A percentile compares a stretch with the other conserved stretches of the same genome.
Evolutionary conservation across 495 filamentous ascomycete species (phyloP).

Genomic region (Hypoxylon intermedium): DNA sequence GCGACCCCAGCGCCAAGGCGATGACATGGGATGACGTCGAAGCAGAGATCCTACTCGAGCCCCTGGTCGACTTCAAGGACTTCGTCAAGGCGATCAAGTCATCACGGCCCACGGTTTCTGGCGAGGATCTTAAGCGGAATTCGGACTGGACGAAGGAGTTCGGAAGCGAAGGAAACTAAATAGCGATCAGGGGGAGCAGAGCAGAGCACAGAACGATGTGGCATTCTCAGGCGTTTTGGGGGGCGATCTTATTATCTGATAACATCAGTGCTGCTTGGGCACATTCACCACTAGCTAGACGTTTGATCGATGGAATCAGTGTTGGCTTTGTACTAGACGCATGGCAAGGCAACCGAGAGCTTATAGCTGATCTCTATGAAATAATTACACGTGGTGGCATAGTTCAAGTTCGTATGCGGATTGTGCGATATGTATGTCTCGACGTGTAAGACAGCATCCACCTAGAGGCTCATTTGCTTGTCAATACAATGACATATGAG

Average conservation of each 20-base stretch:
- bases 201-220: constrained; percentile 14
- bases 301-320: background rate
- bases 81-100: constrained; percentile 92
- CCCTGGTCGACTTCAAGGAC: constrained; percentile 85
- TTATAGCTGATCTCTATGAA: background rate
- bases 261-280: constrained; percentile 10
- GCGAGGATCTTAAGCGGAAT: constrained; percentile 81
- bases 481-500: too few relatives aligned
- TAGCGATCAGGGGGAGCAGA: background rate
- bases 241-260: constrained; percentile 32
- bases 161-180: constrained; percentile 81
- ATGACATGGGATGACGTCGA: constrained; percentile 93
- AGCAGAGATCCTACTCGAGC: constrained; percentile 82
- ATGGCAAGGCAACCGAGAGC: constrained; percentile 1
- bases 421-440: too few relatives aligned
- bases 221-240: constrained; percentile 45
- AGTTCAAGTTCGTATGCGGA: background rate
- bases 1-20: constrained; percentile 81
- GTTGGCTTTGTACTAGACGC: constrained; percentile 16
- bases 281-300: background rate
- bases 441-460: too few relatives aligned
- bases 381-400: too few relatives aligned
- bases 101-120: constrained; percentile 86
- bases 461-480: too few relatives aligned
- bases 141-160: constrained; percentile 96